A percentile compares a stretch with the other conserved stretches of the same genome.
Conservation (phyloP, 2,329 filamentous ascomycete genomes). For the Fusarium multiceps region DNA sequence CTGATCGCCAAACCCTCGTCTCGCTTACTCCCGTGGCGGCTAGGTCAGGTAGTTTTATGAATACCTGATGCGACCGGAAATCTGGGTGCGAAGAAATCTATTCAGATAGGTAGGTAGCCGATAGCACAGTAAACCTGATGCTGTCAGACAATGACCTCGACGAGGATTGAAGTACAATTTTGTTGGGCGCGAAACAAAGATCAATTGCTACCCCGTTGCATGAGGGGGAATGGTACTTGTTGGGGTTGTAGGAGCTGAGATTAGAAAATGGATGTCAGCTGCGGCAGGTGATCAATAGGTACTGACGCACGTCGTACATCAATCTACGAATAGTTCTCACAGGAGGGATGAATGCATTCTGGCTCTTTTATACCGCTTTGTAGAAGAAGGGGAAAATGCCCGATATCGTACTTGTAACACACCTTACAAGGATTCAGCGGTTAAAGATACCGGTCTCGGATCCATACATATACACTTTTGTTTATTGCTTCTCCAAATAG, state of each 20-base stretch:
- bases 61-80: background rate
- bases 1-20: conserved; percentile 3
- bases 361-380: conserved; percentile 24
- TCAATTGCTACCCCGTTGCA: background rate
- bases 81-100: background rate
- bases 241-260: conserved; percentile 20
- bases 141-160: conserved; percentile 1
- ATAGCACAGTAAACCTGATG: conserved; percentile 23
- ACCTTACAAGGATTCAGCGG: conserved; percentile 12
- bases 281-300: conserved; percentile 1
- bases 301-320: background rate
- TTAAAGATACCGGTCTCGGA: conserved; percentile 26
- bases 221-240: conserved; percentile 17
- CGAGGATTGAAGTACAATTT: background rate
- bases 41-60: background rate
- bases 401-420: conserved; percentile 20
- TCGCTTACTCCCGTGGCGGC: conserved; percentile 17
- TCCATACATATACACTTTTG: background rate
- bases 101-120: background rate
- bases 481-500: background rate
- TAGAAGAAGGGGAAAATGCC: background rate
- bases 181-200: background rate
- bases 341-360: background rate
- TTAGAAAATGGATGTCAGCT: background rate
- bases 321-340: conserved; percentile 1